Percentiles rank a stretch among this genome's conserved stretches.
Evolutionary conservation across 331 rosid genomes (phyloP).

Genomic region (Cydonia oblonga): DNA sequence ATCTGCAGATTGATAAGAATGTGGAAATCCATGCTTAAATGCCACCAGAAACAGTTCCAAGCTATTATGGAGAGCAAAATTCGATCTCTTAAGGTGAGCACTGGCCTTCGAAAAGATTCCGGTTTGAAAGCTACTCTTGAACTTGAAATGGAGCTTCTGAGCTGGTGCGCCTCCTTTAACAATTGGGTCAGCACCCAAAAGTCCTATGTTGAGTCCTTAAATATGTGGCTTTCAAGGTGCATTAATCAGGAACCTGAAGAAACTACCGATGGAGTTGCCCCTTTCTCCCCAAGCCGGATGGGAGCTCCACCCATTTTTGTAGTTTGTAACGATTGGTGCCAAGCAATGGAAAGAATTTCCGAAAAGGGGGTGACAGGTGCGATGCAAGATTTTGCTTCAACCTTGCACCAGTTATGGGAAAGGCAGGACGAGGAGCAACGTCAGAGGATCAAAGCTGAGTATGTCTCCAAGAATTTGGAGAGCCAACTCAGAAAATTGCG

Average conservation of each 20-base stretch:
- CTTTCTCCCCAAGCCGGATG: conserved; percentile 83
- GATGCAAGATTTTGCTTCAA: conserved; percentile 66
- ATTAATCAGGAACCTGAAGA: conserved; percentile 68
- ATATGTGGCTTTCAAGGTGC: conserved; percentile 81
- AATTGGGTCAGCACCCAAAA: conserved; percentile 84
- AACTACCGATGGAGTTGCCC: conserved; percentile 81
- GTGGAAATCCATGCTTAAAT: conserved; percentile 91
- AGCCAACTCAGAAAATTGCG: conserved; percentile 54
- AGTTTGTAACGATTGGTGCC: conserved; percentile 85
- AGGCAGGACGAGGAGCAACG: conserved; percentile 79
- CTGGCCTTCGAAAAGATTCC: conserved; percentile 53
- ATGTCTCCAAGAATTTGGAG: conserved; percentile 66
- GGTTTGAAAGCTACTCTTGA: conserved; percentile 80
- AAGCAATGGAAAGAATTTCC: conserved; percentile 77
- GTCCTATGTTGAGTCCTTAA: conserved; percentile 66
- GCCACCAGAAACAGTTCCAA: conserved; percentile 92
- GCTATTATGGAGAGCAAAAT: conserved; percentile 86
- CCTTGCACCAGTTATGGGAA: conserved; percentile 76
- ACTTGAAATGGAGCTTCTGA: conserved; percentile 89
- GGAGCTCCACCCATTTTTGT: conserved; percentile 85
- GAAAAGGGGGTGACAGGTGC: conserved; percentile 63
- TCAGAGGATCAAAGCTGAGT: conserved; percentile 69
- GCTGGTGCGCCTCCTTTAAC: conserved; percentile 80
- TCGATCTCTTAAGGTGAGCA: conserved; percentile 52
- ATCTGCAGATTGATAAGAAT: conserved; percentile 73